phyloP scores from a whole-genome alignment of 2,329 filamentous ascomycete species.

The Nannizzia gypsea region DNA sequence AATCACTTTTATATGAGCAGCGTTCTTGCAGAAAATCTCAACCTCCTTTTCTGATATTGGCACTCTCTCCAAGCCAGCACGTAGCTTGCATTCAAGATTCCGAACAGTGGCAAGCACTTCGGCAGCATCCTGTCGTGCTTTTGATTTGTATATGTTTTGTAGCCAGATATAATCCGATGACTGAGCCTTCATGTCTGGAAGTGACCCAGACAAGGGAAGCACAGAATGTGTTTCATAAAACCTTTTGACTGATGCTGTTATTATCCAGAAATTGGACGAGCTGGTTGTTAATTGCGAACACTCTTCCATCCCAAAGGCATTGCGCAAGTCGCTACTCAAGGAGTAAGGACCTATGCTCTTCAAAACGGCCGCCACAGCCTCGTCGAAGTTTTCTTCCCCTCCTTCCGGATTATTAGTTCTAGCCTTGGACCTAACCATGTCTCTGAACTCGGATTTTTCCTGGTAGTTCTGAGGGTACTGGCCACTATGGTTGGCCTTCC shows the following conservation, averaged over 20 bases:
- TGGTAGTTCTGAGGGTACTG: constrained; percentile 60
- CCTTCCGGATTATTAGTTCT: constrained; percentile 67
- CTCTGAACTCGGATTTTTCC: constrained; percentile 75
- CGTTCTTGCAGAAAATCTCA: constrained; percentile 90
- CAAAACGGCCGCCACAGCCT: constrained; percentile 75
- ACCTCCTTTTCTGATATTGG: constrained; percentile 60
- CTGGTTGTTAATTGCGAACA: constrained; percentile 35
- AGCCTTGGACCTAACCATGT: constrained; percentile 53
- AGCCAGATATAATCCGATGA: constrained; percentile 80
- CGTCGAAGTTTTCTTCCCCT: constrained; percentile 93
- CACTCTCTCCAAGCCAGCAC: constrained; percentile 27
- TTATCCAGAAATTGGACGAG: constrained; percentile 72
- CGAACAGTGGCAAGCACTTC: constrained; percentile 61
- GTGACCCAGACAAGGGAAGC: constrained; percentile 70
- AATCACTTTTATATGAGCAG: constrained; percentile 81
- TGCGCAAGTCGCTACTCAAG: constrained; percentile 56
- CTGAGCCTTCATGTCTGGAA: constrained; percentile 97
- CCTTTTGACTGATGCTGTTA: constrained; percentile 62
- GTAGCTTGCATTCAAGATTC: constrained; percentile 38
- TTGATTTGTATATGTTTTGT: constrained; percentile 84
- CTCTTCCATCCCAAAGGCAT: constrained; percentile 64
- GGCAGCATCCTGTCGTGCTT: constrained; percentile 64
- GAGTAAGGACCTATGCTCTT: constrained; percentile 65
- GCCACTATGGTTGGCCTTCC: constrained; percentile 61
- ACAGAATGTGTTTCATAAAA: constrained; percentile 64